Percentiles rank a stretch among this genome's conserved stretches.
Evolutionary conservation across 192 early-diverging fungal species (phyloP).

Genomic region (Paraglomus brasilianum): DNA sequence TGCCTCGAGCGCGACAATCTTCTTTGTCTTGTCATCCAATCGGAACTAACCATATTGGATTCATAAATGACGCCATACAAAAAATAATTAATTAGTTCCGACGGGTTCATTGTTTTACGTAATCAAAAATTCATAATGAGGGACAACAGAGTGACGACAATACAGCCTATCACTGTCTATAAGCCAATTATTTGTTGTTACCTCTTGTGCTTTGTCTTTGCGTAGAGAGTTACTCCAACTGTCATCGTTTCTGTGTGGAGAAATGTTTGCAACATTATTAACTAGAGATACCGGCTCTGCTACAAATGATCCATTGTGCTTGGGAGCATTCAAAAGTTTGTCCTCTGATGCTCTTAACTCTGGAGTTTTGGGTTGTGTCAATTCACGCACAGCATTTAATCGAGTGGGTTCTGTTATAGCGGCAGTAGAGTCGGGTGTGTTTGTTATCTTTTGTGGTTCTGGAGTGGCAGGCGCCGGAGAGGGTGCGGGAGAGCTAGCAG

Average conservation of each 20-base stretch:
- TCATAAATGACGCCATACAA: too few species aligned
- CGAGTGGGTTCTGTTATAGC: neutral
- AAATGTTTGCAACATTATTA: neutral
- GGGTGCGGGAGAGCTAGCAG: neutral
- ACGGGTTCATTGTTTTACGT: neutral
- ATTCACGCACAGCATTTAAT: neutral
- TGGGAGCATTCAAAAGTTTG: neutral
- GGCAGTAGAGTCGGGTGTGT: too few species aligned
- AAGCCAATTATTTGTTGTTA: neutral
- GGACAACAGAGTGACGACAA: neutral
- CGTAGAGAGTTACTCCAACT: conserved; percentile 16
- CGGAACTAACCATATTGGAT: too few species aligned
- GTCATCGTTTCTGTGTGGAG: neutral
- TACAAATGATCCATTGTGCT: neutral
- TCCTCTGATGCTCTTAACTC: neutral
- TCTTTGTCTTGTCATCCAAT: conserved; percentile 22
- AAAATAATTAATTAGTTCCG: neutral
- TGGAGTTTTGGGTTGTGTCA: neutral
- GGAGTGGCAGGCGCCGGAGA: conserved; percentile 10
- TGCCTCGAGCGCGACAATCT: conserved; percentile 22
- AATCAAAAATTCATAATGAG: neutral
- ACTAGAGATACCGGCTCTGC: neutral
- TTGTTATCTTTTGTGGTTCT: conserved; percentile 4
- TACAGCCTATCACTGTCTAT: neutral
- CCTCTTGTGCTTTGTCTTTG: conserved; percentile 5